Evolutionary conservation across 768 basidiomycete species (phyloP).

Genomic region (Boletus patriciae): DNA sequence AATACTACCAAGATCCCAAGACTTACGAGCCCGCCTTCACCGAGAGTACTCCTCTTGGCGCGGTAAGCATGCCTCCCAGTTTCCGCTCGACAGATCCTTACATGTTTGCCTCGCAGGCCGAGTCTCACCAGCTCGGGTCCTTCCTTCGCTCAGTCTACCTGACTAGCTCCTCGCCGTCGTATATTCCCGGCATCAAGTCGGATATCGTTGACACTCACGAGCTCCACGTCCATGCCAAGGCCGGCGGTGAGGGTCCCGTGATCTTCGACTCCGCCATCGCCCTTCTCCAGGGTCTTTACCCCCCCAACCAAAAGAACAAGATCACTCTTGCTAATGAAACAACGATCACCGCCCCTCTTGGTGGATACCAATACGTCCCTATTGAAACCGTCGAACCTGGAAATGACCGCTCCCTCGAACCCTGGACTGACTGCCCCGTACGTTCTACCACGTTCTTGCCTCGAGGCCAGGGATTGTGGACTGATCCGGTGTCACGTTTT

Average conservation of each 20-base stretch:
- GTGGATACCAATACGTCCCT: constrained; percentile 85
- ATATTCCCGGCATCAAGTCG: constrained; percentile 61
- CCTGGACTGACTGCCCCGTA: constrained; percentile 68
- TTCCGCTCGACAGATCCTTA: background rate
- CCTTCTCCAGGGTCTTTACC: constrained; percentile 82
- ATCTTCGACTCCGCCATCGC: constrained; percentile 87
- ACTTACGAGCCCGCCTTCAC: constrained; percentile 63
- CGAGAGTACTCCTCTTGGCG: constrained; percentile 74
- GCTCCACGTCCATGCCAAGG: constrained; percentile 77
- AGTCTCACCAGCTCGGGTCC: constrained; percentile 65
- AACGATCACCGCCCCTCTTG: constrained; percentile 67
- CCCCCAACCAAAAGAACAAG: constrained; percentile 71
- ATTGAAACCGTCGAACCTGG: constrained; percentile 86
- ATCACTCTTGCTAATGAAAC: constrained; percentile 79
- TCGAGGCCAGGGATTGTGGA: background rate
- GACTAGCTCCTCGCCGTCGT: constrained; percentile 61
- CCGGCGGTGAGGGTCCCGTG: constrained; percentile 80
- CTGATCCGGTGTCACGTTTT: constrained; percentile 12
- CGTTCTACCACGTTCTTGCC: constrained; percentile 10
- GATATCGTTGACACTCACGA: constrained; percentile 74
- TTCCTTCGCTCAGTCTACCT: constrained; percentile 68
- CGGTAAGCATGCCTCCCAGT: constrained; percentile 42
- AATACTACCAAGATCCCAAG: constrained; percentile 68
- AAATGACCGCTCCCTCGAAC: constrained; percentile 81
- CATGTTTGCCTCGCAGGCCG: constrained; percentile 42